phyloP scores from a whole-genome alignment of 306 rosid genomes.

The Castanea crenata region DNA sequence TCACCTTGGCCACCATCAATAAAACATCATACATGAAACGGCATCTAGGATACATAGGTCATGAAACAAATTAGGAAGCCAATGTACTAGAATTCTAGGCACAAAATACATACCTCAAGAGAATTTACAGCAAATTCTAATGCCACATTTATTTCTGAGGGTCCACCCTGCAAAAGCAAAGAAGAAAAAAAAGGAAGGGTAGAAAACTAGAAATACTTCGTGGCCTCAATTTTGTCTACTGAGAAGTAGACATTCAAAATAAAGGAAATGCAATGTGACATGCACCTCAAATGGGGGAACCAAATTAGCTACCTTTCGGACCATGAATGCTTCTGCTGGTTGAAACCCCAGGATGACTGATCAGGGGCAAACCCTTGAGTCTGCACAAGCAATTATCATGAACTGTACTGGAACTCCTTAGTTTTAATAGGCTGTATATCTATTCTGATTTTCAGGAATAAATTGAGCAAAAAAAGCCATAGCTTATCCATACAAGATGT shows the following conservation, averaged over 20 bases:
- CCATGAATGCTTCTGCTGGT: conserved; percentile 88
- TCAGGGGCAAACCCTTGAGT: conserved; percentile 87
- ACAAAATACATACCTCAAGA: conserved; percentile 56
- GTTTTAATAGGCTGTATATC: conserved; percentile 18
- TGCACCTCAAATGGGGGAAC: conserved; percentile 81
- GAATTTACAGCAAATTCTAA: conserved; percentile 83
- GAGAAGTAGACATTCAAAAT: conserved; percentile 3
- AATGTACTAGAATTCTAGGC: neutral
- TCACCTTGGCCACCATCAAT: neutral
- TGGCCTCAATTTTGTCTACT: neutral
- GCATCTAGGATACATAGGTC: neutral
- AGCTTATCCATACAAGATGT: conserved; percentile 12
- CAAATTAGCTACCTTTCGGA: conserved; percentile 89
- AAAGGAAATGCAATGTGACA: conserved; percentile 12
- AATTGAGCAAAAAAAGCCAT: conserved; percentile 15
- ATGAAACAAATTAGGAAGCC: neutral
- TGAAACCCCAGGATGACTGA: conserved; percentile 80
- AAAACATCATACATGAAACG: neutral
- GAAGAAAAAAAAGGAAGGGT: conserved; percentile 6
- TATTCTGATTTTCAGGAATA: conserved; percentile 4
- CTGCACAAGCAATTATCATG: conserved; percentile 97
- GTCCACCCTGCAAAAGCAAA: conserved; percentile 61
- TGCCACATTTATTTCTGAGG: conserved; percentile 90
- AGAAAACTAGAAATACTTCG: neutral
- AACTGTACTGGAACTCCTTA: conserved; percentile 69